Evolutionary conservation across 2,329 filamentous ascomycete genomes (phyloP), one percentile per base, ranked within the genome.

Genomic region (Phaeomoniella chlamydospora): DNA sequence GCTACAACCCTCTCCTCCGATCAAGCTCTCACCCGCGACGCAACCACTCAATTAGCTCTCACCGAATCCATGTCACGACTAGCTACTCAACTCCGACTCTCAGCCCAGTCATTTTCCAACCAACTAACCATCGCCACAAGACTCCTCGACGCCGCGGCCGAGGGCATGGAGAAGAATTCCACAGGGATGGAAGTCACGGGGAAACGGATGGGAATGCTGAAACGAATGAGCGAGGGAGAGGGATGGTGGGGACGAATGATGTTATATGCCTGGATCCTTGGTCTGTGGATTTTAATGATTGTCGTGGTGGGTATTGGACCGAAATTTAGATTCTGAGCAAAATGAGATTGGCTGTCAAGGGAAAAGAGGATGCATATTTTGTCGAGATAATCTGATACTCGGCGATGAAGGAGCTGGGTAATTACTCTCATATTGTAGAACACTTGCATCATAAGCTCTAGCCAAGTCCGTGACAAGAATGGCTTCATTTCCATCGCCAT

Each of bases 201-300:
- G 36, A 72, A 74, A 43, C 66, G 75, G 43, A 92, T 96, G 83
- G 79, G 82, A 1, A 68, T 72, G 49, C 56, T 96, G 52, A 67
- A 74, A 46, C 70, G 70, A 36, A 85, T 93, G 76, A 85, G 80
- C 12, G 88, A 94, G 61, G 87, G 86, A 3, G 78, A 80, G 53
- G 86, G 86, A 0, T 92, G 81, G 80, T 85, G 72, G 74, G 86
- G 80, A 4, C 64, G 87, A 36, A 72, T 93, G 64, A 67, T 88
- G 59, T 65, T 94, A 41, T 94, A 90, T 63, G 79, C 67, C 29
- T 80, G 83, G 69, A 86, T 94, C 34, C 81, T 78, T 48, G 84
- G 74, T 18, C 56, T 94, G 42, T 88, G 85, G 77, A 48, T 92
- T n/a, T 59, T 74, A 16, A 71, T 85, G 13, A 62, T 94, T 22